Evolutionary conservation across 495 filamentous ascomycete species (phyloP), one percentile per base, ranked within the genome.

Genomic region (Annulohypoxylon stygium): DNA sequence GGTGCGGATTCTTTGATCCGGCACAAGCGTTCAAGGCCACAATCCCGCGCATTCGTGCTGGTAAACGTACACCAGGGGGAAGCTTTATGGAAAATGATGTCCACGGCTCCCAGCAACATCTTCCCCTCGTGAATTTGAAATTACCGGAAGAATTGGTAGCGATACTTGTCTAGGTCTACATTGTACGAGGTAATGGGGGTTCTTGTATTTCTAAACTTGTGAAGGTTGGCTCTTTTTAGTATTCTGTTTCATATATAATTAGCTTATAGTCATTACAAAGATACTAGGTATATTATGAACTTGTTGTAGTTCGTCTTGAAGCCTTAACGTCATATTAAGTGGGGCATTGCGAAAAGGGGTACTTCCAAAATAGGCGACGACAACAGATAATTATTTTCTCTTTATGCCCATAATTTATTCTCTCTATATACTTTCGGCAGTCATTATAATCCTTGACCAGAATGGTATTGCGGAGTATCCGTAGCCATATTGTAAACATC

Each of bases 21-120:
- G 84, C 82, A 16, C 75, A 75, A 43, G 78, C 78, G 3, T 85
- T 80, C 65, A 85, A 85, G 67, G 81, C 70, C 12, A 85, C 83
- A 10, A 82, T 84, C 26, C 80, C 74, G 7, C 80, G 76, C 8
- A 71, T 62, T 7, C 41, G 75, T n/a, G 64, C 16, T 2, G 78
- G 78, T 7, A 66, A 61, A 61, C 55, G 64, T 25, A 67, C 36
- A 26, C 67, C 71, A 8, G 61, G 67, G 10, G 79, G 75, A 3
- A 60, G 74, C 4, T 83, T 77, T 50, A 77, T 80, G 76, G 80
- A 83, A 60, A 71, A 73, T 30, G 81, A 83, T 72, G 78, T 83
- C n/a, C 80, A 82, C 41, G 81, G 75, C 20, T 64, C 71, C 10
- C 80, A 83, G 61, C 73, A 78, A 53, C 79, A 83, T 61, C 41